Evolutionary conservation across 2,329 filamentous ascomycete genomes (phyloP), one percentile per base, ranked within the genome.

Genomic region (Cladophialophora psammophila): DNA sequence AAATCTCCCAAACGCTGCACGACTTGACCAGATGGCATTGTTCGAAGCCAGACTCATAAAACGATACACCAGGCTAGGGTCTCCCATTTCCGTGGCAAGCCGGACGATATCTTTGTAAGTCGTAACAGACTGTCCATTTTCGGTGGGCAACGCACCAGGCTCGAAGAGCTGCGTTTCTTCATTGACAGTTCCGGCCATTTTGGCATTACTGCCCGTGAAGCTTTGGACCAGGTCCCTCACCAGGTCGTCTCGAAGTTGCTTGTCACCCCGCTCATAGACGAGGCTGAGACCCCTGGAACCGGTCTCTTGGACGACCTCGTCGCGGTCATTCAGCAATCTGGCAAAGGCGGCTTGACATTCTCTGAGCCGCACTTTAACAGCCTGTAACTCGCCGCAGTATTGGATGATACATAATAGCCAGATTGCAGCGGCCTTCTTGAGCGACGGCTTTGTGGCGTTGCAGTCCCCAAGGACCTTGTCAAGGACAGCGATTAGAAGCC

Each of bases 31-130:
- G 15, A 96, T 96, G 0, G 94, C 93, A 56, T 96, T 96, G 75
- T 97, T 97, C 1, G 93, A 93, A 2, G 95, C 95, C 72, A 99
- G 85, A 0, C 94, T 94, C 95, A 99, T 99, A 80, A 99, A 98
- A 68, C 94, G 93, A 82, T 99, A 99, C 0, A 98, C 92, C n/a
- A 99, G 83, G 72, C 91, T 94, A 66, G 95, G 94, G 74, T 99
- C 94, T 10, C 95, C 95, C 38, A 97, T 94, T 80, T 99, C 95
- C 52, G 94, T 92, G n/a, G 95, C 95, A 56, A 99, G 83, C 72
- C 86, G 95, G 78, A 99, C 91, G 72, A 99, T 98, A 75, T 99
- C 95, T 76, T 96, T 97, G 82, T 99, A 99, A 0, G 94, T 98
- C 0, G 93, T 97, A 63, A 98, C 87, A 0, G 93, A 93, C 72